Evolutionary conservation across 129 eudicot species (phyloP), one percentile per base, ranked within the genome.

Genomic region (Saposhnikovia divaricata): DNA sequence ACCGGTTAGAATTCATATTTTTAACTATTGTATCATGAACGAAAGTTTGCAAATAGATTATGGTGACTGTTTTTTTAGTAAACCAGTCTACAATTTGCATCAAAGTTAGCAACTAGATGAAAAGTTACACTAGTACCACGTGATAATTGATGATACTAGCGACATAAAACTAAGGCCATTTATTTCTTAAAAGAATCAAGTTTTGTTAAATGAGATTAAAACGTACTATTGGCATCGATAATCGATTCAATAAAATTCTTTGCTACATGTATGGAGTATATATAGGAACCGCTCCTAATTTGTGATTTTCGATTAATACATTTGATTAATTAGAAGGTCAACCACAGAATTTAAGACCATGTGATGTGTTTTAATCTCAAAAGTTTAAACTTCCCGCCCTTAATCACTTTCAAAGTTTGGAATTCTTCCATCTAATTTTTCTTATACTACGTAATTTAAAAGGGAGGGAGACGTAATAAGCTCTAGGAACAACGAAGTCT

Each of bases 311-410:
- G 59, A 80, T 72, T 72, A 80, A 80, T 50, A 71, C 25, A 31
- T 23, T 72, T 21, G 77, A 53, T n/a, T 31, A 12, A 68, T 48
- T 50, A 5, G 23, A 16, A 51, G 70, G 83, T 80, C 83, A 72
- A 80, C 78, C 27, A 34, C 7, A 14, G 59, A 80, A 80, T 80
- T 80, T 50, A 69, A 71, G 45, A 21, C 44, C 77, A 47, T 76
- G 77, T 70, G 47, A 44, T 65, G 28, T 6, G 55, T 48, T 38
- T 38, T 38, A 51, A 25, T 6, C n/a, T 2, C 27, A 19, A 23
- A 53, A 57, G 14, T 57, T 23, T 57, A 57, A 57, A 23, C 31
- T 23, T 57, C 66, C 66, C 66, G 66, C 66, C 25, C 31, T 7
- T 7, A 8, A 21, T 23, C 2, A 57, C 31, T 23, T 57, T 16